A percentile compares a stretch with the other conserved stretches of the same genome.
Conservation (phyloP, 2,329 filamentous ascomycete species). For the Clonostachys solani region DNA sequence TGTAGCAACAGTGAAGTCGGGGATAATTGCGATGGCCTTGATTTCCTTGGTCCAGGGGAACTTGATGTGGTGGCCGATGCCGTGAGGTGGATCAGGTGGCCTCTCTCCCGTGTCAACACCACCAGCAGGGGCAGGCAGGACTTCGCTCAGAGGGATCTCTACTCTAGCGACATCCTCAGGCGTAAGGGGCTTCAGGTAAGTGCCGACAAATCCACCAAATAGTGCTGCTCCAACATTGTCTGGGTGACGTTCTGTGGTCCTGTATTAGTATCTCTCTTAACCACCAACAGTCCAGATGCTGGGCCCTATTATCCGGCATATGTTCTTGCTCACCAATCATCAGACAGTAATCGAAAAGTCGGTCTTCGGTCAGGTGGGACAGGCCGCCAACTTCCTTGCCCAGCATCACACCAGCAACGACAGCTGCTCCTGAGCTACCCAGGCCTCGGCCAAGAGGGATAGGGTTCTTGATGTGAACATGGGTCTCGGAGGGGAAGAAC, state of each 20-base stretch:
- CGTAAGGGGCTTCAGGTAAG: conserved; percentile 88
- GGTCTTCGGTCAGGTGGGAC: conserved; percentile 66
- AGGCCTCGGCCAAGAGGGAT: conserved; percentile 90
- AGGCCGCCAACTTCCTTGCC: conserved; percentile 85
- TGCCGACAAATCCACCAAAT: conserved; percentile 95
- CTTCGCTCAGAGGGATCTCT: conserved; percentile 92
- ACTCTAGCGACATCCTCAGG: conserved; percentile 85
- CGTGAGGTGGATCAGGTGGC: conserved; percentile 83
- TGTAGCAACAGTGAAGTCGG: conserved; percentile 93
- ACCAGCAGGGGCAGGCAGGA: conserved; percentile 84
- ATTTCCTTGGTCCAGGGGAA: conserved; percentile 93
- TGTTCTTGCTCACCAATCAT: conserved; percentile 71
- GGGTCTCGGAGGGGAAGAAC: conserved; percentile 78
- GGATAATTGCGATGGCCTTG: conserved; percentile 95
- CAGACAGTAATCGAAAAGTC: conserved; percentile 91
- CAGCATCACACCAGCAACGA: conserved; percentile 91
- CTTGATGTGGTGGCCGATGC: conserved; percentile 94
- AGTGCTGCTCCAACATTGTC: conserved; percentile 94
- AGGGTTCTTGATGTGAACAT: conserved; percentile 92
- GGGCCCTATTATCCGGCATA: background rate
- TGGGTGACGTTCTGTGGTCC: conserved; percentile 67
- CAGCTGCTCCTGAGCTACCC: conserved; percentile 92
- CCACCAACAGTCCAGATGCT: background rate
- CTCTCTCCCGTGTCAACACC: conserved; percentile 84
- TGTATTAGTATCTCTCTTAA: background rate